Evolutionary conservation across 2,329 filamentous ascomycete genomes (phyloP).

Genomic region (Alternaria ventricosa): DNA sequence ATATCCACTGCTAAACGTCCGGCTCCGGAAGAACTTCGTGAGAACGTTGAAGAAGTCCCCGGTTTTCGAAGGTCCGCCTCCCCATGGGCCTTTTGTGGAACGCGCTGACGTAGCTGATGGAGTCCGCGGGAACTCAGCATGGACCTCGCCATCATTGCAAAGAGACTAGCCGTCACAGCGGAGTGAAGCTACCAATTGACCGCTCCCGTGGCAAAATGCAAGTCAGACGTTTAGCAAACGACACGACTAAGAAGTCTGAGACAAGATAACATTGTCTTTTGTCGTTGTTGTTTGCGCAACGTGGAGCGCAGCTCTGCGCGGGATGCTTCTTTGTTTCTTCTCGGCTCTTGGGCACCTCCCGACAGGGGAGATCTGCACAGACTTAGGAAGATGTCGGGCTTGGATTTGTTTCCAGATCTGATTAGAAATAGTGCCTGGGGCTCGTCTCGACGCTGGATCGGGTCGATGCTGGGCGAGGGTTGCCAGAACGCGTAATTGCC

Average conservation of each 20-base stretch:
- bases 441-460: conserved; percentile 14
- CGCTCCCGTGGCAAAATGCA: background rate
- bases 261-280: background rate
- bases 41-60: background rate
- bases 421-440: conserved; percentile 5
- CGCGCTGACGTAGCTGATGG: conserved; percentile 5
- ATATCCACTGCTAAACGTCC: conserved; percentile 1
- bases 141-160: background rate
- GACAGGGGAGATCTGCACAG: conserved; percentile 15
- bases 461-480: conserved; percentile 2
- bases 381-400: conserved; percentile 14
- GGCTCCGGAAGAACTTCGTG: background rate
- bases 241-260: background rate
- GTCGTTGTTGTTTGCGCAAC: background rate
- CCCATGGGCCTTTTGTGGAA: conserved; percentile 9
- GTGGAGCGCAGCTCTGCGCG: conserved; percentile 1
- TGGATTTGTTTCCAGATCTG: conserved; percentile 6
- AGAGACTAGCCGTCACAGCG: background rate
- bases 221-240: background rate
- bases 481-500: conserved; percentile 9
- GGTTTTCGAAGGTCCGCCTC: background rate
- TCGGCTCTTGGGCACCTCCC: conserved; percentile 7
- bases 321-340: conserved; percentile 4
- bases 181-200: conserved; percentile 7
- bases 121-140: background rate